phyloP scores from a whole-genome alignment of 1,139 yeast genomes.

The Nakaseomyces bracarensis region DNA sequence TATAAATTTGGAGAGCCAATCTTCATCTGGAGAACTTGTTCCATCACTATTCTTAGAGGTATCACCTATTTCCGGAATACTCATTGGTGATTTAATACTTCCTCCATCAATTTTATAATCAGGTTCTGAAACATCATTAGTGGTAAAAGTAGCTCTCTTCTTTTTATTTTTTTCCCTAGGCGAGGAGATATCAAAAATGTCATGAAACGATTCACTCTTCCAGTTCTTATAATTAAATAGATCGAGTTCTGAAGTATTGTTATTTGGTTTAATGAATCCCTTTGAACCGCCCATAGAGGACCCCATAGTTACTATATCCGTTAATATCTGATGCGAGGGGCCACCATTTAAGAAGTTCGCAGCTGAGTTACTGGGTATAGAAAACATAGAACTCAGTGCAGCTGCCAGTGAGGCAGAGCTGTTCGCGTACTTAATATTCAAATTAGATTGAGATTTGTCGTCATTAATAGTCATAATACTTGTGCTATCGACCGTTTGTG shows the following conservation, averaged over 20 bases:
- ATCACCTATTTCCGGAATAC: background rate
- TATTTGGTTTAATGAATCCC: conserved; percentile 19
- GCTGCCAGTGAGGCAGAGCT: conserved; percentile 7
- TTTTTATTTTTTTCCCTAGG: background rate
- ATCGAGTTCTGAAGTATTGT: conserved; percentile 19
- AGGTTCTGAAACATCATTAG: conserved; percentile 5
- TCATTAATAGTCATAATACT: background rate
- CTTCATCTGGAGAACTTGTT: conserved; percentile 31
- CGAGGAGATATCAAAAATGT: conserved; percentile 2
- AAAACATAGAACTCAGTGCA: conserved; percentile 4
- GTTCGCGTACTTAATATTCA: conserved; percentile 1
- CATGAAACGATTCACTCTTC: conserved; percentile 5
- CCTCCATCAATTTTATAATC: conserved; percentile 1
- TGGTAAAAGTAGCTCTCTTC: conserved; percentile 6
- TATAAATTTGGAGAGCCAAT: conserved; percentile 64
- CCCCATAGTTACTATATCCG: conserved; percentile 30
- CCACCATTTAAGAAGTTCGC: conserved; percentile 4
- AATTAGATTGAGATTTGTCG: background rate
- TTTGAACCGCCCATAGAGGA: conserved; percentile 28
- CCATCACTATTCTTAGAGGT: background rate
- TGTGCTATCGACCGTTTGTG: background rate
- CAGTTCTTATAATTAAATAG: conserved; percentile 18
- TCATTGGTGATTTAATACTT: conserved; percentile 2
- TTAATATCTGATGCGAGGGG: conserved; percentile 14
- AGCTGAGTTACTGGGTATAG: background rate